Evolutionary conservation across 2,329 filamentous ascomycete species (phyloP).

Genomic region (Penicillium sp.): DNA sequence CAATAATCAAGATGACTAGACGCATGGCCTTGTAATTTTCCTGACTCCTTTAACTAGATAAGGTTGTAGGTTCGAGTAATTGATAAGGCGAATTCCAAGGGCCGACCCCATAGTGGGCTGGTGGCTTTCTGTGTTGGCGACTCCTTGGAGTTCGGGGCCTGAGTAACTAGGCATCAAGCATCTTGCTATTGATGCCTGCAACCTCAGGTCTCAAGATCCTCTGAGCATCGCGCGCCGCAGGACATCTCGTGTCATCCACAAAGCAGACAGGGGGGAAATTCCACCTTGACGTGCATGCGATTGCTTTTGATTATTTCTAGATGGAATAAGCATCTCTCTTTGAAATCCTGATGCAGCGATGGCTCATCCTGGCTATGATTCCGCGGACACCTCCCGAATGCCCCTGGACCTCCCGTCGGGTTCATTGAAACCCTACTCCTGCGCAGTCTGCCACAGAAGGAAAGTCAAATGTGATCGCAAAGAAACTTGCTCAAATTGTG

Average conservation of each 20-base stretch:
- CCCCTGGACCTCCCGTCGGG: slow-evolving; percentile 30
- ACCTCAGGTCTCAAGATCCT: background rate
- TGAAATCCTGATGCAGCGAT: slow-evolving; percentile 3
- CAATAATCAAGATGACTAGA: background rate
- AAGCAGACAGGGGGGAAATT: background rate
- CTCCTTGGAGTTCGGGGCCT: background rate
- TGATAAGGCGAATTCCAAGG: too few relatives aligned
- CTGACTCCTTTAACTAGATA: too few relatives aligned
- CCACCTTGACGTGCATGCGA: background rate
- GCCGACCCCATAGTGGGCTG: too few relatives aligned
- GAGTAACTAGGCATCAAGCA: background rate
- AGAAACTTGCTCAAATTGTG: slow-evolving; percentile 54
- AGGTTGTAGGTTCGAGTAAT: too few relatives aligned
- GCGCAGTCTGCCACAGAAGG: slow-evolving; percentile 47
- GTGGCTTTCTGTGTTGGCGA: background rate
- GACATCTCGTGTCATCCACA: slow-evolving; percentile 2
- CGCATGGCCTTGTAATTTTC: background rate
- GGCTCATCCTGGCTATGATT: background rate
- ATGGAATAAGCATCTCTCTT: background rate
- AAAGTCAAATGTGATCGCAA: slow-evolving; percentile 54
- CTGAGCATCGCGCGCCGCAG: background rate
- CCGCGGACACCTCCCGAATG: background rate
- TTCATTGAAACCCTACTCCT: slow-evolving; percentile 34
- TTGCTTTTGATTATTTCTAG: background rate
- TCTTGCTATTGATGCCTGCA: background rate